Evolutionary conservation across 1,284 basidiomycete species (phyloP), one percentile per base, ranked within the genome.

Genomic region (Agroathelia rolfsii): DNA sequence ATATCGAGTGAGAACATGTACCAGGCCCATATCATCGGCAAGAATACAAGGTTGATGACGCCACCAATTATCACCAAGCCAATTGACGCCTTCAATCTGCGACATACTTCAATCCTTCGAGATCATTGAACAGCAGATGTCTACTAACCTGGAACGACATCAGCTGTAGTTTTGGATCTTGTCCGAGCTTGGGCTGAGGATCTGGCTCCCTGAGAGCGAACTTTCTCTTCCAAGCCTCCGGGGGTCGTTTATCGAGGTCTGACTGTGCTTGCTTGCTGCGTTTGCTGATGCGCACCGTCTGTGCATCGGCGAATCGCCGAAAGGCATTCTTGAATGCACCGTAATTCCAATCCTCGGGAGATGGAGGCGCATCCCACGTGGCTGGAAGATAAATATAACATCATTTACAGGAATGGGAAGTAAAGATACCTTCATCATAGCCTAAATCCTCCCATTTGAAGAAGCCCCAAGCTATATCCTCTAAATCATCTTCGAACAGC

Each of bases 21-120:
- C 84, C 45, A 93, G 57, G 34, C 89, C 92, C 94, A 98, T 97
- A 58, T 97, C 94, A 50, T 98, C 94, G 3, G 93, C 92, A n/a
- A 97, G 69, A 43, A 96, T 97, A 45, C 85, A 92, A 23, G 81
- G 77, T 41, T 92, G 87, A 27, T 71, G 68, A 43, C 76, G 79
- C 73, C 79, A 87, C 83, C 90, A 92, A 45, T 94, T 92, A 47
- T 79, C 72, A 40, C 76, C 76, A 18, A 96, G 65, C 90, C 93
- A 96, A 41, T 93, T 93, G 41, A 96, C 77, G 4, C 94, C 93
- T 32, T 90, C 80, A 15, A 94, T 68, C 78, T 93, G 51, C 15
- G 42, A 42, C 26, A 14, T n/a, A n/a, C n/a, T n/a, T n/a, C n/a
- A 16, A 42, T 36, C 10, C 35, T 19, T 26, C 19, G 7, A n/a